Conservation (phyloP, 163 green algal species). For the Chlorella variabilis region DNA sequence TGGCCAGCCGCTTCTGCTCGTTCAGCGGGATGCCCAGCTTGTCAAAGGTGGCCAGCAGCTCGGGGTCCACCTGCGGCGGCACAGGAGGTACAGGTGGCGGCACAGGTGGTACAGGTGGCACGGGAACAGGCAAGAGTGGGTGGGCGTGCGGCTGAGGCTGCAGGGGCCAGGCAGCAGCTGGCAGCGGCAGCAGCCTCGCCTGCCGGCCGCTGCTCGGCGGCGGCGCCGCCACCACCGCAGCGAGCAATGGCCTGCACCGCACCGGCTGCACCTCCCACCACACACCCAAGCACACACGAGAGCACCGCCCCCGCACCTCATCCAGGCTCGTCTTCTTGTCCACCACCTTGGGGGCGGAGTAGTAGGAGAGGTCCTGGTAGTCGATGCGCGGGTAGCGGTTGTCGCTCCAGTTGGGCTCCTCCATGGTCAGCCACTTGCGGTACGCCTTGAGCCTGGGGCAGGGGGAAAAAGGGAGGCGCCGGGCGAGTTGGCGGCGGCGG, state of each 20-base stretch:
- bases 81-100: not conserved
- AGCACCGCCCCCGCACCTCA: slow-evolving; percentile 53
- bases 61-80: slow-evolving; percentile 85
- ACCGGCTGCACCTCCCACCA: too few relatives aligned
- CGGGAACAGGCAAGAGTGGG: too few relatives aligned
- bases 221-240: too few relatives aligned
- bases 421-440: slow-evolving; percentile 97
- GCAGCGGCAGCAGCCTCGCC: too few relatives aligned
- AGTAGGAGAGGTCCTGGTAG: slow-evolving; percentile 94
- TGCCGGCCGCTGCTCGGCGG: too few relatives aligned
- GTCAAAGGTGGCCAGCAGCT: slow-evolving; percentile 96
- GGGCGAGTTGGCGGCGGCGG: not conserved
- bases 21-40: slow-evolving; percentile 98
- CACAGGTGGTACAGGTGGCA: not conserved
- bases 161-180: too few relatives aligned
- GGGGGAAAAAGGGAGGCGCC: not conserved
- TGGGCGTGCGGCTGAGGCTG: too few relatives aligned
- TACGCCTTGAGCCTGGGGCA: slow-evolving; percentile 73
- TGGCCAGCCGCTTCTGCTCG: slow-evolving; percentile 98
- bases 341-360: slow-evolving; percentile 94
- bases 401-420: slow-evolving; percentile 95
- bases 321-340: slow-evolving; percentile 90
- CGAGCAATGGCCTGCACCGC: too few relatives aligned
- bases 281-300: not conserved
- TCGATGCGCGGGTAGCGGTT: slow-evolving; percentile 86